Percentiles rank a stretch among this genome's conserved stretches.
Conservation (phyloP, 192 early-diverging fungal species). For the Jimgerdemannia flammicorona region DNA sequence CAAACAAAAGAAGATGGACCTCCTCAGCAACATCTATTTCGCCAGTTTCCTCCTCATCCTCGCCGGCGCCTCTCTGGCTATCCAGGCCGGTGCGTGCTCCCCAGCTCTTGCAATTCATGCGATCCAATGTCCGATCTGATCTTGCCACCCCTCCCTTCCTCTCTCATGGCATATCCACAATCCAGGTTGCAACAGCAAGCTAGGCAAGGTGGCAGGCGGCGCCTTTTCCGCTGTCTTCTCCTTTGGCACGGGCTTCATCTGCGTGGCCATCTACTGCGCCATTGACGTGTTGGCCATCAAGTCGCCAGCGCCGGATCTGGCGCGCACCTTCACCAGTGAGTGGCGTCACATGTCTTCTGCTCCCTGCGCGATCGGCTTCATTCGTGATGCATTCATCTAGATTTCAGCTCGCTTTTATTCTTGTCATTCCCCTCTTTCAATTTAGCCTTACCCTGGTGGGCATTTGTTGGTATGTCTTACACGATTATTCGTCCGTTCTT, state of each 20-base stretch:
- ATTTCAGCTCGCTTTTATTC: too few species aligned
- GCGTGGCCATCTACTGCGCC: background rate
- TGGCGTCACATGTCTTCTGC: too few species aligned
- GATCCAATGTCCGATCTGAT: background rate
- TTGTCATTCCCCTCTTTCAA: too few species aligned
- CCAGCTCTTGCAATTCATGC: background rate
- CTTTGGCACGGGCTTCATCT: background rate
- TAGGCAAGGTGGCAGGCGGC: background rate
- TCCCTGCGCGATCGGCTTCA: too few species aligned
- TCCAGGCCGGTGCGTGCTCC: background rate
- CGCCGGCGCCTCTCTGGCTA: background rate
- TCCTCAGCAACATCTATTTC: constrained; percentile 1
- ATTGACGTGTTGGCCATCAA: background rate
- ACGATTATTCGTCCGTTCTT: too few species aligned
- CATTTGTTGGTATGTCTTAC: too few species aligned
- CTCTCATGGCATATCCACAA: background rate
- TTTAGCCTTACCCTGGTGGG: too few species aligned
- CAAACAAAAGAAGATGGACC: background rate
- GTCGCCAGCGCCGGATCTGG: background rate
- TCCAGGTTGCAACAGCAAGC: background rate
- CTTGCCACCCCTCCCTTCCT: background rate
- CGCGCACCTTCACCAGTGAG: background rate
- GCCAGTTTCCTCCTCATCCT: background rate
- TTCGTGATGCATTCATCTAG: too few species aligned
- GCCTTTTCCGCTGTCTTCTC: background rate